These are phyloP conservation scores for Petunia secreta DNA, from an alignment of 257 asterid genomes.

Conservation along the genomic window DNA sequence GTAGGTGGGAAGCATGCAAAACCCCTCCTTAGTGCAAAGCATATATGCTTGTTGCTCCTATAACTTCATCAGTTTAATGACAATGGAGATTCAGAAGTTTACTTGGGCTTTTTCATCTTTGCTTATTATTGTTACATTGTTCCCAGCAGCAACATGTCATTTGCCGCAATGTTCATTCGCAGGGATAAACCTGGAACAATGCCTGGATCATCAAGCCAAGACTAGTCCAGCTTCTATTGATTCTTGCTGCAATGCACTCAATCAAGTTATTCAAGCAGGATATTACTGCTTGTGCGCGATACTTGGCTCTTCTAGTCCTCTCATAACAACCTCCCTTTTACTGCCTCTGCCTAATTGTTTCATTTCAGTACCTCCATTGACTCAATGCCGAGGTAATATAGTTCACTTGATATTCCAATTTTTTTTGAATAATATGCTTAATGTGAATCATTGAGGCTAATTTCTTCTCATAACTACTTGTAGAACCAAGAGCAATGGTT, in stretches of 20 bases:
- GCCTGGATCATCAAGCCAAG: slow-evolving; percentile 21
- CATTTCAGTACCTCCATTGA: slow-evolving; percentile 31
- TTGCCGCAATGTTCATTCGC: slow-evolving; percentile 21
- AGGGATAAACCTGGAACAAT: slow-evolving; percentile 16
- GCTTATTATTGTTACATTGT: background rate
- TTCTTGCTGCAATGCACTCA: slow-evolving; percentile 26
- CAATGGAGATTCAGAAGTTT: background rate
- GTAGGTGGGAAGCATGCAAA: slow-evolving; percentile 21
- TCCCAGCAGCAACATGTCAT: background rate
- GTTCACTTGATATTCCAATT: no score
- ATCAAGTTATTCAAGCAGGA: slow-evolving; percentile 24
- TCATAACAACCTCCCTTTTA: slow-evolving; percentile 13
- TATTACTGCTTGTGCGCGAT: slow-evolving; percentile 29
- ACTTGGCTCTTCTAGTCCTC: slow-evolving; percentile 16
- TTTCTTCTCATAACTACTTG: background rate
- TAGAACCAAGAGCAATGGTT: slow-evolving; percentile 5
- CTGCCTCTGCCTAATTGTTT: slow-evolving; percentile 18
- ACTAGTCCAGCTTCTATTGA: slow-evolving; percentile 3
- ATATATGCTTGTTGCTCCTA: background rate
- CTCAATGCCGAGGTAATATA: slow-evolving; percentile 24
- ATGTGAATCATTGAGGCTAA: background rate
- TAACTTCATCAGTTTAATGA: background rate
- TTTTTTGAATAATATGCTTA: background rate
- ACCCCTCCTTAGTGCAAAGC: background rate
- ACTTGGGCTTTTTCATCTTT: slow-evolving; percentile 7